Percentiles rank a stretch among this genome's conserved stretches.
Conservation (phyloP, 2,329 filamentous ascomycete genomes). For the Nemania bipapillata region DNA sequence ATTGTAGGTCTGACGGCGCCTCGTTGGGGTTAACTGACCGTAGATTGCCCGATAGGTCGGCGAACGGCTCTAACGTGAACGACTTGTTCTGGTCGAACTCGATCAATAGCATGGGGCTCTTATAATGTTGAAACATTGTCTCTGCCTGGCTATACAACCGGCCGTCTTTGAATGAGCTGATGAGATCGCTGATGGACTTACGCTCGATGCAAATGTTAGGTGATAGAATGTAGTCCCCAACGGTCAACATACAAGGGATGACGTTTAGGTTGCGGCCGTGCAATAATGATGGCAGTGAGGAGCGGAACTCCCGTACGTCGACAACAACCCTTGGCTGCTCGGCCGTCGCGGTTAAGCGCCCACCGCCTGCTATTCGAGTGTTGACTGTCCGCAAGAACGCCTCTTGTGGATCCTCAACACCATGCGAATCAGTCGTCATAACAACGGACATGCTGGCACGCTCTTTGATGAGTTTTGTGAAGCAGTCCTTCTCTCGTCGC, state of each 20-base stretch:
- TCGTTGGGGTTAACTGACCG: slow-evolving; percentile 70
- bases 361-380: slow-evolving; percentile 94
- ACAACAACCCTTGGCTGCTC: slow-evolving; percentile 91
- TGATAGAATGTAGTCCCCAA: slow-evolving; percentile 94
- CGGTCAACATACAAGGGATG: slow-evolving; percentile 93
- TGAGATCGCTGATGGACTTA: slow-evolving; percentile 90
- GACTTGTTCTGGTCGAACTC: slow-evolving; percentile 98
- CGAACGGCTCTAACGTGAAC: slow-evolving; percentile 88
- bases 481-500: slow-evolving; percentile 94
- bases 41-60: slow-evolving; percentile 71
- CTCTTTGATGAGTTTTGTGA: slow-evolving; percentile 93
- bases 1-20: slow-evolving; percentile 80
- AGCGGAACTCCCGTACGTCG: slow-evolving; percentile 95
- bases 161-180: slow-evolving; percentile 90
- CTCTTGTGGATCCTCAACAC: slow-evolving; percentile 83
- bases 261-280: slow-evolving; percentile 89
- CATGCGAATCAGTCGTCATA: slow-evolving; percentile 76
- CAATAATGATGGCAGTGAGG: slow-evolving; percentile 87
- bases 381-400: slow-evolving; percentile 94
- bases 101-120: slow-evolving; percentile 87
- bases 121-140: slow-evolving; percentile 94
- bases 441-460: slow-evolving; percentile 92
- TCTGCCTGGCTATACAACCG: slow-evolving; percentile 92
- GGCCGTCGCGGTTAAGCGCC: slow-evolving; percentile 82
- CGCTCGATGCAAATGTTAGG: slow-evolving; percentile 93